Percentiles rank a stretch among this genome's conserved stretches.
Conservation (phyloP, 805 yeast species). For the Yamadazyma akitaensis region DNA sequence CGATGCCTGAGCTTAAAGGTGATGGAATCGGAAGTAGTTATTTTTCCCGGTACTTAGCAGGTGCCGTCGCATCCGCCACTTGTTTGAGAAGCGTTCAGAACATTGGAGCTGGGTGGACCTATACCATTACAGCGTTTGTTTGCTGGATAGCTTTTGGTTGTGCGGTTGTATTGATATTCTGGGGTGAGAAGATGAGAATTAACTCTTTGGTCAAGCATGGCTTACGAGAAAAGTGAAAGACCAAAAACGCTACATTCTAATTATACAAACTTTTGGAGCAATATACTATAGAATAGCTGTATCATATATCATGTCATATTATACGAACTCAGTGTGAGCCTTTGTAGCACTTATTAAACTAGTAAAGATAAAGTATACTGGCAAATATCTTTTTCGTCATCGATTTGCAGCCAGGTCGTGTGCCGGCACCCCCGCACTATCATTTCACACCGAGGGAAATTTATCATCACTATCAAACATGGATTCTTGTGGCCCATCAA, state of each 20-base stretch:
- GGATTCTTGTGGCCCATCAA: conserved; percentile 44
- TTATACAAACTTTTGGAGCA: no score
- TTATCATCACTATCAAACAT: conserved; percentile 8
- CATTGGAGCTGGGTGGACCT: conserved; percentile 58
- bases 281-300: no score
- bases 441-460: not conserved
- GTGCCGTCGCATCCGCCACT: conserved; percentile 50
- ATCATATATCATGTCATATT: no score
- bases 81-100: conserved; percentile 42
- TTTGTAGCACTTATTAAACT: no score
- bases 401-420: not conserved
- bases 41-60: conserved; percentile 47
- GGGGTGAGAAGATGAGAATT: conserved; percentile 39
- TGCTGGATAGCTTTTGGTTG: conserved; percentile 36
- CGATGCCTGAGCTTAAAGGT: conserved; percentile 51
- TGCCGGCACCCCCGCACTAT: not conserved
- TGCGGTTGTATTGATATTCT: conserved; percentile 30
- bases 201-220: conserved; percentile 20
- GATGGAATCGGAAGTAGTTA: conserved; percentile 58
- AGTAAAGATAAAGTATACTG: no score
- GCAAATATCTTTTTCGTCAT: no score
- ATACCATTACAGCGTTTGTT: conserved; percentile 46
- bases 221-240: conserved; percentile 1
- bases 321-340: no score
- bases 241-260: not conserved